phyloP scores from a whole-genome alignment of 2,329 filamentous ascomycete genomes.

The Lachnellula suecica region DNA sequence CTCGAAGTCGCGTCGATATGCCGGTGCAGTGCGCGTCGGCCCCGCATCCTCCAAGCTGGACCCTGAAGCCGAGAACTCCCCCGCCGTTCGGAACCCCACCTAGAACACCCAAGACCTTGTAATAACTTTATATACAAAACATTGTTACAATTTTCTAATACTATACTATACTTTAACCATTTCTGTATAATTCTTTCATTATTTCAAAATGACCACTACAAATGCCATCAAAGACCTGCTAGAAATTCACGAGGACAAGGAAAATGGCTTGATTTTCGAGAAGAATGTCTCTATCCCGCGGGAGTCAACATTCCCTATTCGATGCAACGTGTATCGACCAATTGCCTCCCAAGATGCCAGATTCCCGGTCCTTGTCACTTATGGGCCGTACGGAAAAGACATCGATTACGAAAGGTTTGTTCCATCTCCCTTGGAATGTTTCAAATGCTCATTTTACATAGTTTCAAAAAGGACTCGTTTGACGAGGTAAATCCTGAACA shows the following conservation, averaged over 20 bases:
- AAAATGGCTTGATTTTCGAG: constrained; percentile 38
- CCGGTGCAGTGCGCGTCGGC: too few relatives aligned
- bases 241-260: constrained; percentile 10
- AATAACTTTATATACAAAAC: not conserved
- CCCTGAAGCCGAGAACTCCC: too few relatives aligned
- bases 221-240: constrained; percentile 10
- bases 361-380: constrained; percentile 65
- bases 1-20: too few relatives aligned
- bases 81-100: too few relatives aligned
- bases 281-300: constrained; percentile 46
- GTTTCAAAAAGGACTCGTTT: constrained; percentile 51
- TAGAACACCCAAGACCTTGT: too few relatives aligned
- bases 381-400: constrained; percentile 74
- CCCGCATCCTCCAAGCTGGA: too few relatives aligned
- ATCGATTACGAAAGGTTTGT: constrained; percentile 57
- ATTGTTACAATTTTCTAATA: too few relatives aligned
- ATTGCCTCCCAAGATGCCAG: constrained; percentile 35
- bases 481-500: constrained; percentile 42
- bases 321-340: constrained; percentile 51
- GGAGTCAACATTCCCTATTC: constrained; percentile 39
- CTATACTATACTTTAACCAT: not conserved
- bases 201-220: constrained; percentile 3
- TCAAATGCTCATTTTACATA: constrained; percentile 15
- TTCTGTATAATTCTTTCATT: not conserved
- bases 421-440: not conserved